phyloP scores from a whole-genome alignment of 1,284 basidiomycete genomes.

The Cronartium quercuum region DNA sequence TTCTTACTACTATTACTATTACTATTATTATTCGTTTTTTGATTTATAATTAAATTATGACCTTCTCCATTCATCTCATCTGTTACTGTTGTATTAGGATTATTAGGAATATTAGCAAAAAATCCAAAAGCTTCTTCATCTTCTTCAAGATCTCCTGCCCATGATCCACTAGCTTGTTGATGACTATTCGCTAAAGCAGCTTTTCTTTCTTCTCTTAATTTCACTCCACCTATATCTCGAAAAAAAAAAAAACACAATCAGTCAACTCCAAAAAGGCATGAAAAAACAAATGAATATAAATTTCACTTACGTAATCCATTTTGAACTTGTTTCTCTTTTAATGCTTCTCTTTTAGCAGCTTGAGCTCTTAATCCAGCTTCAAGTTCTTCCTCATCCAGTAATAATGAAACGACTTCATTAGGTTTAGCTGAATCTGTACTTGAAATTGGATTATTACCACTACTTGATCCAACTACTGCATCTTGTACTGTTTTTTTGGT shows the following conservation, averaged over 20 bases:
- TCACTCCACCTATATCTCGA: slow-evolving; percentile 23
- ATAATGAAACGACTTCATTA: slow-evolving; percentile 90
- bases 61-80: not conserved
- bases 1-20: not conserved
- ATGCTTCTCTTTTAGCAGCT: slow-evolving; percentile 45
- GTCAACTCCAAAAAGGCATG: not conserved
- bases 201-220: slow-evolving; percentile 32
- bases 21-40: not conserved
- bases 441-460: slow-evolving; percentile 32
- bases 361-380: slow-evolving; percentile 43
- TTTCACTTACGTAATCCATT: slow-evolving; percentile 36
- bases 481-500: slow-evolving; percentile 85
- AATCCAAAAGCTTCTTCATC: slow-evolving; percentile 38
- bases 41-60: not conserved
- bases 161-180: not conserved
- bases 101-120: slow-evolving; percentile 9
- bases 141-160: slow-evolving; percentile 8
- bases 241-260: slow-evolving; percentile 1
- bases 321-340: slow-evolving; percentile 37
- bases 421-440: slow-evolving; percentile 68
- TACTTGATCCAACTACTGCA: slow-evolving; percentile 93
- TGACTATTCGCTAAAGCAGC: slow-evolving; percentile 14
- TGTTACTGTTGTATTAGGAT: not conserved
- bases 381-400: slow-evolving; percentile 82
- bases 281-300: not conserved